Evolutionary conservation across 208 protist genomes (phyloP).

Genomic region (Leptomonas seymouri): DNA sequence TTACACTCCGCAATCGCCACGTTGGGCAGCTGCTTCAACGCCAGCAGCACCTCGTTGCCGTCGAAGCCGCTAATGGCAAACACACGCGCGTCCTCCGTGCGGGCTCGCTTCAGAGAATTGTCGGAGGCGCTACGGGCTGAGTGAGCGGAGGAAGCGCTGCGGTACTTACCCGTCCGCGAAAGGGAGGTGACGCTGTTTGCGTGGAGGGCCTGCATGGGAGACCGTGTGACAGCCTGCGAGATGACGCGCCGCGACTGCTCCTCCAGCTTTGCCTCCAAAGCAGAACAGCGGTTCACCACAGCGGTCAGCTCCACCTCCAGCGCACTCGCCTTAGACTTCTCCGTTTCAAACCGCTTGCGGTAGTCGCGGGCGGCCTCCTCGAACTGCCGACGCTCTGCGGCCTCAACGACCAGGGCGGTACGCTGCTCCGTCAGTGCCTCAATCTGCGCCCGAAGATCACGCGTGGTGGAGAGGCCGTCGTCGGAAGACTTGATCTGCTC

Average conservation of each 20-base stretch:
- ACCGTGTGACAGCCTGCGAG: constrained; percentile 29
- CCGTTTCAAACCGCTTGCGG: constrained; percentile 40
- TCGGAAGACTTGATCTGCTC: constrained; percentile 57
- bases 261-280: constrained; percentile 74
- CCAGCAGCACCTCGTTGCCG: constrained; percentile 49
- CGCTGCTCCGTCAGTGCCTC: constrained; percentile 53
- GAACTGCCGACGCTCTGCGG: constrained; percentile 34
- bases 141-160: constrained; percentile 41
- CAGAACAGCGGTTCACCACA: constrained; percentile 51
- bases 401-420: constrained; percentile 29
- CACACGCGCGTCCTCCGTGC: constrained; percentile 79
- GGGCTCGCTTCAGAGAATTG: constrained; percentile 54
- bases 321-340: constrained; percentile 48
- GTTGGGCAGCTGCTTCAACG: constrained; percentile 74
- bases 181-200: constrained; percentile 26
- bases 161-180: constrained; percentile 27
- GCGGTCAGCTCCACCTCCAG: constrained; percentile 72
- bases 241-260: constrained; percentile 63
- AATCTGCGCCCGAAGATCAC: constrained; percentile 51
- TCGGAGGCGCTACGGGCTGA: constrained; percentile 13
- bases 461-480: constrained; percentile 36
- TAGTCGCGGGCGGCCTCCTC: constrained; percentile 54
- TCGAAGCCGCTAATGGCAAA: constrained; percentile 90
- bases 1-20: constrained; percentile 81
- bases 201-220: constrained; percentile 39